Conservation (phyloP, 2,329 filamentous ascomycete species). For the Colletotrichum caudatum region DNA sequence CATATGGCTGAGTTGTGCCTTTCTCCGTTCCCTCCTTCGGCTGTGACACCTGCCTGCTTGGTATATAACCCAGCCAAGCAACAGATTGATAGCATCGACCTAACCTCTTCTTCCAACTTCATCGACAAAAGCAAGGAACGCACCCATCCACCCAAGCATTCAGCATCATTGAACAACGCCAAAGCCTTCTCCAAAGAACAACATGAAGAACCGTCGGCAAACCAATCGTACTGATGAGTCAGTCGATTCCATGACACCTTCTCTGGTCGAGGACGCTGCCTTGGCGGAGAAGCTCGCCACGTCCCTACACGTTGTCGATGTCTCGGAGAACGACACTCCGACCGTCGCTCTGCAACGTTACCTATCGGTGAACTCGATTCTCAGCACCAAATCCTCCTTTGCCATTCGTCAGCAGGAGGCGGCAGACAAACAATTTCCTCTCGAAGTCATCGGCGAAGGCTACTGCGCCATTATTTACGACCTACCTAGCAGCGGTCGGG, state of each 20-base stretch:
- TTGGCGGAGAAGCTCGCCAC: background rate
- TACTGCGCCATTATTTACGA: background rate
- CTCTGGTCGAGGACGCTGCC: background rate
- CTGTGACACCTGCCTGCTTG: too few relatives aligned
- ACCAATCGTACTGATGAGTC: constrained; percentile 2
- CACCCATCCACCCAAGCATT: too few relatives aligned
- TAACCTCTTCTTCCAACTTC: too few relatives aligned
- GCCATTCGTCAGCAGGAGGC: constrained; percentile 1
- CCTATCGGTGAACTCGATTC: constrained; percentile 5
- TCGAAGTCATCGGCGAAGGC: background rate
- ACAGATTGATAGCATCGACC: too few relatives aligned
- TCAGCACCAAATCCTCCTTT: constrained; percentile 1
- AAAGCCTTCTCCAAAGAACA: background rate
- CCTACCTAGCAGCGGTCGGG: background rate
- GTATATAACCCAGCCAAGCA: too few relatives aligned
- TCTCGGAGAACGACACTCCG: background rate
- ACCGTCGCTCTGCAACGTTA: background rate
- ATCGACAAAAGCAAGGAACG: too few relatives aligned
- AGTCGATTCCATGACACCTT: background rate
- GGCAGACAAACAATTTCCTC: background rate
- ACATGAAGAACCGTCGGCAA: background rate
- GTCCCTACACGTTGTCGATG: background rate
- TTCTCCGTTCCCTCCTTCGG: too few relatives aligned
- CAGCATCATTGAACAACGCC: too few relatives aligned
- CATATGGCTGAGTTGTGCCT: too few relatives aligned